These are phyloP conservation scores for Cynanchum wilfordii DNA, from an alignment of 257 asterid species.

Conservation along the genomic window DNA sequence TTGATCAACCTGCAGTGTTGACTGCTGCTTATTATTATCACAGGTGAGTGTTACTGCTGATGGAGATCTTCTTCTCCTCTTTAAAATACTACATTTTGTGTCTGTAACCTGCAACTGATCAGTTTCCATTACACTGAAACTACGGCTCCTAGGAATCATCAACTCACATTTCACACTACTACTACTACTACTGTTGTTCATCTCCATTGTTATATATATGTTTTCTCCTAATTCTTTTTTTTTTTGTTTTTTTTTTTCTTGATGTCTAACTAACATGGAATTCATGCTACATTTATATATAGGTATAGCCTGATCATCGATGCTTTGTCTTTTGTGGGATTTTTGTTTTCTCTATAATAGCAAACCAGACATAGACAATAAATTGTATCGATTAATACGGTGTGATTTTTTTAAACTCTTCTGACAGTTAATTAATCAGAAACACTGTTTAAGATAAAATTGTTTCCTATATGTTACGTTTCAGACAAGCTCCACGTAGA, in stretches of 20 bases:
- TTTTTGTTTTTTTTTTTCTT: not conserved
- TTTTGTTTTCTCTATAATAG: not conserved
- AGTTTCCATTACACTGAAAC: constrained; percentile 25
- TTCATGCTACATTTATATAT: constrained; percentile 18
- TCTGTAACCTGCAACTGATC: constrained; percentile 14
- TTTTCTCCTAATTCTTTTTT: not conserved
- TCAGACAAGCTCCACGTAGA: constrained; percentile 1
- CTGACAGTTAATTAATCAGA: not conserved
- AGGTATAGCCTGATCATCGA: constrained; percentile 1
- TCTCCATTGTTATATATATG: constrained; percentile 15
- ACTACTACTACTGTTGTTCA: constrained; percentile 11
- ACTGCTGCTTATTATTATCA: constrained; percentile 21
- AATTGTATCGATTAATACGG: constrained; percentile 12
- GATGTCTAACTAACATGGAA: constrained; percentile 12
- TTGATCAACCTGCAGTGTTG: constrained; percentile 29
- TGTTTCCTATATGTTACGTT: not conserved
- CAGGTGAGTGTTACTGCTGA: constrained; percentile 7
- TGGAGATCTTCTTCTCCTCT: constrained; percentile 55
- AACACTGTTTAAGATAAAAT: not conserved
- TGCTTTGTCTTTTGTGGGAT: not conserved
- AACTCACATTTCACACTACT: constrained; percentile 21
- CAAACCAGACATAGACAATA: not conserved
- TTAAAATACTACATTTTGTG: constrained; percentile 29
- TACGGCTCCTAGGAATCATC: constrained; percentile 24
- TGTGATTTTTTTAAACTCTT: not conserved